Base-by-base conservation (phyloP, 2,329 filamentous ascomycete species). In the Byssochlamys sp. region DNA sequence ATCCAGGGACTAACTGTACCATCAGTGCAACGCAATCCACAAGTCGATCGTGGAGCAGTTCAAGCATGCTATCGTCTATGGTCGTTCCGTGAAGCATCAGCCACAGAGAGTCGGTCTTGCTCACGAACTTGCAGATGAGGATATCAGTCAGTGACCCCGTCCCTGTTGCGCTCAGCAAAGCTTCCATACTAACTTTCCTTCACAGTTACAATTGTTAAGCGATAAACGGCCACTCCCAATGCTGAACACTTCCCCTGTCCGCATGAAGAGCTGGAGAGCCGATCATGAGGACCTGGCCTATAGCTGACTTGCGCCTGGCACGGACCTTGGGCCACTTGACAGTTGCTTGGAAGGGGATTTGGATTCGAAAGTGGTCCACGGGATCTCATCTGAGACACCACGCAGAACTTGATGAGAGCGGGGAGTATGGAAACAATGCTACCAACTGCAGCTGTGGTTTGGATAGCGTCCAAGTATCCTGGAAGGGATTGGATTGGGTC, bases 71-170 rank as follows among this genome's bases (percentile, higher is more conserved):
- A 87, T 99, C 70, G 94, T 99, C 49, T 99, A 97, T 74, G 94
- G 94, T 65, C 94, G 92, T 73, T 96, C 91, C 57, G 92, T 97
- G 65, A 97, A 97, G 81, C 94, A 99, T 78, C 94, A 97, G 77
- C 94, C 94, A 63, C 94, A 99, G 77, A 85, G 91, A 69, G 94
- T 97, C 61, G 94, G 94, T 54, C 81, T 99, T 63, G 79, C 83
- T 55, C 94, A 99, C 73, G 90, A 96, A 79, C 81, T 99, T 69
- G 90, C 85, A 58, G 94, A 99, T 73, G 94, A 99, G 78, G 94
- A 99, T 77, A 96, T 99, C 75, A 90, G 90, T 92, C 81, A 78
- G 86, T 80, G 39, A 50, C 33, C 33, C 60, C 50, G 31, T 45
- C 14, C 49, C 25, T 29, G 6, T 48, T 51, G 12, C 14, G n/a